Conservation (phyloP, 805 yeast genomes). For the Monosporozyma solicola region DNA sequence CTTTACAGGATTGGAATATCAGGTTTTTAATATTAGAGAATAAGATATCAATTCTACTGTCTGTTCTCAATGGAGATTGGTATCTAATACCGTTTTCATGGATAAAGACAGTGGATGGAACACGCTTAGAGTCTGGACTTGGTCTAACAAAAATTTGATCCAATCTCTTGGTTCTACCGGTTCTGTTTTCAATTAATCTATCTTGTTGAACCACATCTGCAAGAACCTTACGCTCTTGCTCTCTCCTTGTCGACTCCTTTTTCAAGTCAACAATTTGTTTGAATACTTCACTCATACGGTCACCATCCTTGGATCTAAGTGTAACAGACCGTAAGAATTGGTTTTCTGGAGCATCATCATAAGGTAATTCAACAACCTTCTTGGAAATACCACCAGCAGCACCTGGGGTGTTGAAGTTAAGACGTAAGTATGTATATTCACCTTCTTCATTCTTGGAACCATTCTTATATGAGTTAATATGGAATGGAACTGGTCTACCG, state of each 20-base stretch:
- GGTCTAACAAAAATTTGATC: conserved; percentile 91
- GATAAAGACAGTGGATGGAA: conserved; percentile 81
- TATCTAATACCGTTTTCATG: conserved; percentile 96
- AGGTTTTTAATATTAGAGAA: conserved; percentile 88
- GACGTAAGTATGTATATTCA: conserved; percentile 79
- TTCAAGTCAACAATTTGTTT: conserved; percentile 87
- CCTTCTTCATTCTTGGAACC: conserved; percentile 96
- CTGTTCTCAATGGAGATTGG: conserved; percentile 75
- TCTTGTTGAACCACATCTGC: conserved; percentile 95
- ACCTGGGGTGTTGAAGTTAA: conserved; percentile 92
- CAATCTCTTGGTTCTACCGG: conserved; percentile 75
- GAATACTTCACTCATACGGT: conserved; percentile 82
- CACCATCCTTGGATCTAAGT: conserved; percentile 81
- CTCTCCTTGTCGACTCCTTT: conserved; percentile 83
- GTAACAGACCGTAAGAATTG: conserved; percentile 83
- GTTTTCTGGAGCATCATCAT: conserved; percentile 79
- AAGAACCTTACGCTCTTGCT: conserved; percentile 79
- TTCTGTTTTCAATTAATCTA: conserved; percentile 68
- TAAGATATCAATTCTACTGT: conserved; percentile 78
- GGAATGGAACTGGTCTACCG: conserved; percentile 98
- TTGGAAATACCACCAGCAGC: conserved; percentile 58
- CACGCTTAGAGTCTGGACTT: conserved; percentile 93
- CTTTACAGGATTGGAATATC: conserved; percentile 93
- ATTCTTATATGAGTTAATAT: conserved; percentile 85
- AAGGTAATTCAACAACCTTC: conserved; percentile 75